Evolutionary conservation across 139 green algal species (phyloP), one percentile per base, ranked within the genome.

Genomic region (Mesostigma viride): DNA sequence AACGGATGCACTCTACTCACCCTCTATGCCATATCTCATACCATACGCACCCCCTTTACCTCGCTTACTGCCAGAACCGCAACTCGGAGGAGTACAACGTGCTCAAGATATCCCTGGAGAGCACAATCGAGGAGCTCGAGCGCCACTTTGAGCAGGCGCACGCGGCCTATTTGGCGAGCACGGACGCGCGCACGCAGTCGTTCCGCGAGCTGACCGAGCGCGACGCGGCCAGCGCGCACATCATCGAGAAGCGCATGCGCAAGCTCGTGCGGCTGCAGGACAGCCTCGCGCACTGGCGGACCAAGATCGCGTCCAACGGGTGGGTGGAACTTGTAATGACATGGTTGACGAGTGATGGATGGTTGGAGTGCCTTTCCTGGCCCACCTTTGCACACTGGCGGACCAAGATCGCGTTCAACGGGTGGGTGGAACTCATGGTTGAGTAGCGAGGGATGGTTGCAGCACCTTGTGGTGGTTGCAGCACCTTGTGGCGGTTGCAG

Each of bases 61-160:
- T n/a, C n/a, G n/a, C n/a, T n/a, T n/a, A n/a, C n/a, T 46, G 8
- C 11, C 60, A 60, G 70, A 90, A 95, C 76, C 71, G 81, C 35
- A 88, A 89, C 78, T 84, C 74, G 28, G 89, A 95, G 80, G 89
- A 90, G 70, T 90, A 91, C 79, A 94, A 95, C 72, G 86, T 95
- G 58, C 77, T 91, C 30, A 94, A 93, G 78, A 89, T 94, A 63
- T 70, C 82, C 60, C 77, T 92, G 68, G 85, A 93, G 76, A 75
- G 70, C n/a, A 87, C 81, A 36, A 87, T 95, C 47, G 83, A 89
- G 66, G 87, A 88, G 69, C 81, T 94, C 57, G 86, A 95, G 79
- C 79, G 74, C 34, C 83, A 91, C 74, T 90, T 91, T 73, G 84
- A 91, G 74, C 1, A 73, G 24, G 68, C 68, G 46, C 68, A 80